Percentiles rank a stretch among this genome's conserved stretches.
These are phyloP conservation scores for Hysterangium stoloniferum DNA, from an alignment of 768 basidiomycete genomes.

Conservation along the genomic window DNA sequence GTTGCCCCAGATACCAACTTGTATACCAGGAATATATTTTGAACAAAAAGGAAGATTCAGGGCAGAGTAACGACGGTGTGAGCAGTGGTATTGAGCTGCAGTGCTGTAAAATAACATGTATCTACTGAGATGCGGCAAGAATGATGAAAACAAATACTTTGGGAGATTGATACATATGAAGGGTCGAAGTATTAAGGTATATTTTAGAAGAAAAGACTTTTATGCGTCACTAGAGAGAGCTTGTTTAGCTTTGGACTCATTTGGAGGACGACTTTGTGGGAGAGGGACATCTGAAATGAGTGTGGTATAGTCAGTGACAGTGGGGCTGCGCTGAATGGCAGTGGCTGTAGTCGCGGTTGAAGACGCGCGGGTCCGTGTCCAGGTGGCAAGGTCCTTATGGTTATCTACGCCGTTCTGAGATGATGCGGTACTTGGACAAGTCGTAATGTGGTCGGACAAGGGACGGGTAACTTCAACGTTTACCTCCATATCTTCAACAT, in stretches of 20 bases:
- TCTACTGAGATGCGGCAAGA: background rate
- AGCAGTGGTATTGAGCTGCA: too few species aligned
- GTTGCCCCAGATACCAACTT: background rate
- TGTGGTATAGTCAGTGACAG: slow-evolving; percentile 36
- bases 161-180: background rate
- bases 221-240: background rate
- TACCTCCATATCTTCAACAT: slow-evolving; percentile 16
- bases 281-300: slow-evolving; percentile 18
- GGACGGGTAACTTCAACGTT: slow-evolving; percentile 26
- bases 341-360: slow-evolving; percentile 46
- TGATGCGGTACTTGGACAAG: background rate
- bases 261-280: background rate
- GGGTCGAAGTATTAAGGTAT: background rate
- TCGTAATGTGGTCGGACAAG: slow-evolving; percentile 15
- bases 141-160: background rate
- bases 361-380: slow-evolving; percentile 42
- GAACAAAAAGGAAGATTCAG: background rate
- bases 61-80: too few species aligned
- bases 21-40: background rate
- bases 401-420: too few species aligned
- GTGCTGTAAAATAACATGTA: too few species aligned
- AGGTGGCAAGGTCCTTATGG: background rate
- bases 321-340: slow-evolving; percentile 29
- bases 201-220: background rate
- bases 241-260: slow-evolving; percentile 1